Conservation (phyloP, 306 rosid genomes). For the Hippophae tibetana region DNA sequence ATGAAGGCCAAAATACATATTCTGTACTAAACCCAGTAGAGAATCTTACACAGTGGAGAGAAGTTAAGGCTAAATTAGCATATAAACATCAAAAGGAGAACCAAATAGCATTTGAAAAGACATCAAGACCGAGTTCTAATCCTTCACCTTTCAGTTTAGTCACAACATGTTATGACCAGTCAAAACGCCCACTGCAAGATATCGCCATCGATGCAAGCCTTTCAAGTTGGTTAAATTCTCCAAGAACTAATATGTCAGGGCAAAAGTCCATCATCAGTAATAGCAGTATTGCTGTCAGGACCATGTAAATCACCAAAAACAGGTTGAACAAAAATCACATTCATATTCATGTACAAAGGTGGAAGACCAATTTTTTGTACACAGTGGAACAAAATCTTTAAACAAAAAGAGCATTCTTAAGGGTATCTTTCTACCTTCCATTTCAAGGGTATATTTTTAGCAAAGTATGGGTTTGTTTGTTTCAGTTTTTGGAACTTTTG, state of each 20-base stretch:
- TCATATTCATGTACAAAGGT: no score
- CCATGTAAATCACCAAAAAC: no score
- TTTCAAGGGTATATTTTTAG: no score
- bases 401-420: no score
- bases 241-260: slow-evolving; percentile 21
- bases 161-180: slow-evolving; percentile 20
- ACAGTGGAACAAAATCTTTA: no score
- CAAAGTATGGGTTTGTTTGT: no score
- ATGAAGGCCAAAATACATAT: slow-evolving; percentile 27
- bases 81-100: slow-evolving; percentile 53
- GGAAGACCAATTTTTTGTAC: no score
- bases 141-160: slow-evolving; percentile 21
- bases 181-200: slow-evolving; percentile 53
- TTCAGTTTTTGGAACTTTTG: no score
- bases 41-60: slow-evolving; percentile 79
- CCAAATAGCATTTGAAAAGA: slow-evolving; percentile 23
- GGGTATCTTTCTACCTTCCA: no score
- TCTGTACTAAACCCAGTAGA: slow-evolving; percentile 72
- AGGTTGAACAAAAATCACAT: no score
- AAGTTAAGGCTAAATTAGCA: slow-evolving; percentile 63
- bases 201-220: slow-evolving; percentile 64
- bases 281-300: no score
- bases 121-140: slow-evolving; percentile 13
- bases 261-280: slow-evolving; percentile 8
- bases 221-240: slow-evolving; percentile 64